These are phyloP conservation scores for Circinella umbellata DNA, from an alignment of 371 early-diverging fungal species.

Conservation along the genomic window DNA sequence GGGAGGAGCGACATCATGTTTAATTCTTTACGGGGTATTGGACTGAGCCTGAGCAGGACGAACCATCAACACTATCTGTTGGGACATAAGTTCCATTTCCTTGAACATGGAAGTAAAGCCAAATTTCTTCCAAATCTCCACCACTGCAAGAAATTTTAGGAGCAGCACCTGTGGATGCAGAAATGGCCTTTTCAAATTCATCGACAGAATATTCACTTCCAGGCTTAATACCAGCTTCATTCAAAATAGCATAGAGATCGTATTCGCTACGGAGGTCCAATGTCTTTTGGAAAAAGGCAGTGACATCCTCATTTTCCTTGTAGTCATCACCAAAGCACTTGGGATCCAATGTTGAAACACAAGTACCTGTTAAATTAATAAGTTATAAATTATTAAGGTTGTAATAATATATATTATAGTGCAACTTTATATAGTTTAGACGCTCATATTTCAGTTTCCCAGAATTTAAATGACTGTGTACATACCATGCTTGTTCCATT, in stretches of 20 bases:
- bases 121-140: conserved; percentile 45
- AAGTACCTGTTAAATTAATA: conserved; percentile 47
- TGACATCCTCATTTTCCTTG: conserved; percentile 57
- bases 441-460: too few relatives aligned
- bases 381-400: too few relatives aligned
- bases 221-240: conserved; percentile 64
- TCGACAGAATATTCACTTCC: conserved; percentile 56
- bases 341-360: conserved; percentile 69
- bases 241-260: conserved; percentile 63
- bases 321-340: conserved; percentile 55
- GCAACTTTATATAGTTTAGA: too few relatives aligned
- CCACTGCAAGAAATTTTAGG: conserved; percentile 48
- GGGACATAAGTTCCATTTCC: conserved; percentile 32
- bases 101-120: conserved; percentile 36
- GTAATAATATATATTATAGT: too few relatives aligned
- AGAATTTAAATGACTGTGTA: too few relatives aligned
- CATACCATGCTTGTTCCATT: conserved; percentile 82
- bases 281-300: conserved; percentile 59
- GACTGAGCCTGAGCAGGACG: conserved; percentile 47
- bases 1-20: not conserved
- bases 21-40: conserved; percentile 46
- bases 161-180: conserved; percentile 46
- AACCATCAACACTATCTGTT: conserved; percentile 25
- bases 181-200: conserved; percentile 58
- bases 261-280: conserved; percentile 58